Evolutionary conservation across 768 basidiomycete genomes (phyloP).

Genomic region (Lactarius vividus): DNA sequence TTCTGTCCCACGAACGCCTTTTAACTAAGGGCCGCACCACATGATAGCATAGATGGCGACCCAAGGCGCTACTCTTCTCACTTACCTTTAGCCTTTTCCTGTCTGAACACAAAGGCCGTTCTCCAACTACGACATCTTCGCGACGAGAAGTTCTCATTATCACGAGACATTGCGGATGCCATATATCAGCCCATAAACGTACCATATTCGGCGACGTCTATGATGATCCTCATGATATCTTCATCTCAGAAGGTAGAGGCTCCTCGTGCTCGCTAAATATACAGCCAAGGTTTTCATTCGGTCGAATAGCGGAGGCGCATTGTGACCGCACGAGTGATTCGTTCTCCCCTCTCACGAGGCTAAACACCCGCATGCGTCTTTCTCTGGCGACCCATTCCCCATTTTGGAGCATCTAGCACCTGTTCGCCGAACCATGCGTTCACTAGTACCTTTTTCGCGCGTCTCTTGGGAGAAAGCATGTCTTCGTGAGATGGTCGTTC

Average conservation of each 20-base stretch:
- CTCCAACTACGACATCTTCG: background rate
- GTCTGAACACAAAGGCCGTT: no score
- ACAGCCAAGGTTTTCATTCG: background rate
- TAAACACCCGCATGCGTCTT: background rate
- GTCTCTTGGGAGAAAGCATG: background rate
- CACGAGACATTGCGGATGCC: background rate
- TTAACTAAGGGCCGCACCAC: background rate
- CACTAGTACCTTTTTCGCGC: background rate
- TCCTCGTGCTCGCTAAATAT: background rate
- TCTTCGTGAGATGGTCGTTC: background rate
- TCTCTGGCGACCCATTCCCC: background rate
- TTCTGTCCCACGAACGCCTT: background rate
- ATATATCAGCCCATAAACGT: background rate
- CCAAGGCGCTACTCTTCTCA: background rate
- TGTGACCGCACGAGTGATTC: background rate
- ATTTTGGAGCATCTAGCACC: background rate
- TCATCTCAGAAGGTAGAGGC: background rate
- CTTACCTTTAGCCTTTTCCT: background rate
- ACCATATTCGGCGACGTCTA: background rate
- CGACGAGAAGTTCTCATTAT: background rate
- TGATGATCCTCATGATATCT: background rate
- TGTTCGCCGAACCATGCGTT: background rate
- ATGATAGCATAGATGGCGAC: background rate
- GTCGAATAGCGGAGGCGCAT: background rate
- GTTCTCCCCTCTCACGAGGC: background rate